phyloP scores from a whole-genome alignment of 2,329 filamentous ascomycete genomes.

The Botrytis squamosa region DNA sequence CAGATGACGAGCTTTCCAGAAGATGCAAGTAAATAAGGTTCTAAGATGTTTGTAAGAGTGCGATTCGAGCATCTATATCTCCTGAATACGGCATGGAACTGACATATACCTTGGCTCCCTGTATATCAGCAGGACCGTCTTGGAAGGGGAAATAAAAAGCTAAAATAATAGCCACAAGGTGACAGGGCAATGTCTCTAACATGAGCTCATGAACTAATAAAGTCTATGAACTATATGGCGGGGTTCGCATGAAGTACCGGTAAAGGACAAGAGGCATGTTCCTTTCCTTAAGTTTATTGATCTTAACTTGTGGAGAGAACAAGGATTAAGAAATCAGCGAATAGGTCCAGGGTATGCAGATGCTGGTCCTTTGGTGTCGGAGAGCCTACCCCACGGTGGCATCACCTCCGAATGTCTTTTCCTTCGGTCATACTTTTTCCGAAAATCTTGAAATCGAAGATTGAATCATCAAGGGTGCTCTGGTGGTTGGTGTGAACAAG shows the following conservation, averaged over 20 bases:
- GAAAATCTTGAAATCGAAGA: slow-evolving; percentile 12
- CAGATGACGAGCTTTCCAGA: background rate
- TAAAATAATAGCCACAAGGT: slow-evolving; percentile 29
- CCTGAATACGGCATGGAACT: slow-evolving; percentile 30
- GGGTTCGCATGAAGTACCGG: slow-evolving; percentile 35
- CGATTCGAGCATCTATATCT: slow-evolving; percentile 36
- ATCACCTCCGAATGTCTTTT: slow-evolving; percentile 22
- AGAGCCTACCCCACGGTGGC: slow-evolving; percentile 20
- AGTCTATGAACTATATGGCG: slow-evolving; percentile 34
- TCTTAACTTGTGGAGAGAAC: slow-evolving; percentile 29
- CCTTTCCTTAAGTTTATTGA: slow-evolving; percentile 33
- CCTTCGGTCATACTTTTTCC: slow-evolving; percentile 26
- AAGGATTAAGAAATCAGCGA: slow-evolving; percentile 16
- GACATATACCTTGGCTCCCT: slow-evolving; percentile 22
- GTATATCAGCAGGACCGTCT: slow-evolving; percentile 36
- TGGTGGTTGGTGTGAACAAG: slow-evolving; percentile 4
- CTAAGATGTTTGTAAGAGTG: slow-evolving; percentile 23
- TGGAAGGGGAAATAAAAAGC: slow-evolving; percentile 29
- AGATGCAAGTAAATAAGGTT: slow-evolving; percentile 29
- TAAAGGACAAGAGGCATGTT: slow-evolving; percentile 29
- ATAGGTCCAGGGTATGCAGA: slow-evolving; percentile 12
- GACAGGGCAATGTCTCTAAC: slow-evolving; percentile 26
- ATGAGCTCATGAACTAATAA: slow-evolving; percentile 1
- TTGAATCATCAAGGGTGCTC: slow-evolving; percentile 1
- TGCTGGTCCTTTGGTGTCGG: slow-evolving; percentile 6